Conservation (phyloP, 1,139 yeast genomes). For the Pichia kudriavzevii region DNA sequence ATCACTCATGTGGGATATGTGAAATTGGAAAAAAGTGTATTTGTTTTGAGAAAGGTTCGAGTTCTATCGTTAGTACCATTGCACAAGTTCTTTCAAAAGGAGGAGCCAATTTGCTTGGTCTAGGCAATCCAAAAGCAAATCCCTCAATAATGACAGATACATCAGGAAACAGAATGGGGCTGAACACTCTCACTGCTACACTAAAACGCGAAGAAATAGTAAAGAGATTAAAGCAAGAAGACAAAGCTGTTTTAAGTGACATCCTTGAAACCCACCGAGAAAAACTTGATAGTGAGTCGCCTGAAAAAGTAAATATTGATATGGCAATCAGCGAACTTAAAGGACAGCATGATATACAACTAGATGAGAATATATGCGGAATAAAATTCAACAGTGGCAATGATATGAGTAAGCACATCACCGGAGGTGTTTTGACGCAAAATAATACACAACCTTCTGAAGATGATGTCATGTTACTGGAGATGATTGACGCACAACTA, state of each 20-base stretch:
- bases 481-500: conserved; percentile 12
- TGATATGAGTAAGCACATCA: too few relatives aligned
- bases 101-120: conserved; percentile 9
- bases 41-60: conserved; percentile 7
- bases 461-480: conserved; percentile 9
- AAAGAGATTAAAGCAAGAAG: conserved; percentile 11
- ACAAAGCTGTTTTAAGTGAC: conserved; percentile 4
- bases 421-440: too few relatives aligned
- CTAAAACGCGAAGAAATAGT: conserved; percentile 11
- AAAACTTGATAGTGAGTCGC: not conserved
- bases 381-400: too few relatives aligned
- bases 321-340: not conserved
- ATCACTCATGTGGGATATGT: conserved; percentile 12
- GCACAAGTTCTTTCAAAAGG: conserved; percentile 11
- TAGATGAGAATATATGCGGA: conserved; percentile 4
- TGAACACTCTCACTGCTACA: conserved; percentile 7
- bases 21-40: conserved; percentile 10
- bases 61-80: conserved; percentile 10
- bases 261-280: conserved; percentile 4
- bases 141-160: conserved; percentile 4
- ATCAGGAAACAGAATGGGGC: conserved; percentile 1
- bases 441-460: not conserved
- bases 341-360: not conserved
- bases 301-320: conserved; percentile 1
- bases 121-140: conserved; percentile 3